Evolutionary conservation across 164 flowering plant genomes (phyloP).

Genomic region (Stephania japonica): DNA sequence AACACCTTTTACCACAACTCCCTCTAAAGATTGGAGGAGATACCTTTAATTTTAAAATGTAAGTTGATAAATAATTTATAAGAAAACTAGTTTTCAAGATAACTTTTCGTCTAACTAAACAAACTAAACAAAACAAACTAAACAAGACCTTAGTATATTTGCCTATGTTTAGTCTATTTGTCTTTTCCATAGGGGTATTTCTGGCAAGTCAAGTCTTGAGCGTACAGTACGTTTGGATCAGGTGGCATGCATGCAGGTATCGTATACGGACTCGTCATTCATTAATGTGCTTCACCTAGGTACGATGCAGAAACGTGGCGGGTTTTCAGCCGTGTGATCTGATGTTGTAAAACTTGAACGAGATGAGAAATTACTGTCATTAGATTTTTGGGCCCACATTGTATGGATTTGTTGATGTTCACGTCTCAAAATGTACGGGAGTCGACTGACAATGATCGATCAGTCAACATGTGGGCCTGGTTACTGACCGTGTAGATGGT

Average conservation of each 20-base stretch:
- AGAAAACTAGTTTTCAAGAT: no score
- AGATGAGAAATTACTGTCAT: neutral
- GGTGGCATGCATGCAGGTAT: slow-evolving; percentile 19
- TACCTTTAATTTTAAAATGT: no score
- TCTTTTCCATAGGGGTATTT: neutral
- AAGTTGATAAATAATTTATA: no score
- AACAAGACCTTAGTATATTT: no score
- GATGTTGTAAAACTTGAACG: neutral
- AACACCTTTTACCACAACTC: no score
- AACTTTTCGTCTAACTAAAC: no score
- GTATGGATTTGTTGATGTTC: neutral
- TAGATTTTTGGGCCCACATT: neutral
- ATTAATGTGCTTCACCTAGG: neutral
- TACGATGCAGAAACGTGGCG: neutral
- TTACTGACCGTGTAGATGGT: neutral
- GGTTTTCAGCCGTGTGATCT: neutral
- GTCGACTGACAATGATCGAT: neutral
- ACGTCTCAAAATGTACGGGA: neutral
- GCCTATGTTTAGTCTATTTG: no score
- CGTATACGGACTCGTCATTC: neutral
- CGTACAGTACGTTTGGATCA: slow-evolving; percentile 8
- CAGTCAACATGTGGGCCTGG: neutral
- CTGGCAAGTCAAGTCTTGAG: neutral
- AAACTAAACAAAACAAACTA: no score
- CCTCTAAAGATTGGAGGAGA: no score